phyloP scores from a whole-genome alignment of 371 early-diverging fungal species.

The Rhizopus delemar region DNA sequence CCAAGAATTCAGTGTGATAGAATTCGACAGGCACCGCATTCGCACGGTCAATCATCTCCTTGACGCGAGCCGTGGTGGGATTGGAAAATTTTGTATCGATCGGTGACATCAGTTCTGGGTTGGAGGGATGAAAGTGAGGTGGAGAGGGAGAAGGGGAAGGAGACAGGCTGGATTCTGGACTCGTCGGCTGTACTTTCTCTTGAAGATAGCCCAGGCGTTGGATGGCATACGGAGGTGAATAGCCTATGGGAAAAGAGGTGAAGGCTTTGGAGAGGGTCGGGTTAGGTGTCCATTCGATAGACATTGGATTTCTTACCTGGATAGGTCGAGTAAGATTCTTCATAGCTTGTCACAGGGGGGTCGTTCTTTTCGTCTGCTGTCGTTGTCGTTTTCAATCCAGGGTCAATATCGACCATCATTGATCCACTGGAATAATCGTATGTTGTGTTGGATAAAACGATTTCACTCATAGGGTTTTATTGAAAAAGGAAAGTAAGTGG shows the following conservation, averaged over 20 bases:
- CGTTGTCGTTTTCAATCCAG: conserved; percentile 31
- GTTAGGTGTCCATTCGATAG: neutral
- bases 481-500: conserved; percentile 15
- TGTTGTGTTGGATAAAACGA: conserved; percentile 30
- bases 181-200: conserved; percentile 25
- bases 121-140: conserved; percentile 12
- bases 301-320: conserved; percentile 24
- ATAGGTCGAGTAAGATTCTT: conserved; percentile 30
- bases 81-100: conserved; percentile 21
- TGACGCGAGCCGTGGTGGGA: conserved; percentile 47
- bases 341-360: conserved; percentile 20
- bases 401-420: conserved; percentile 38
- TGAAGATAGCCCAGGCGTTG: conserved; percentile 31
- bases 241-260: conserved; percentile 34
- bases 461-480: conserved; percentile 37
- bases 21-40: conserved; percentile 53
- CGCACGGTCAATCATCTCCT: conserved; percentile 50
- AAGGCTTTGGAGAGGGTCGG: conserved; percentile 5
- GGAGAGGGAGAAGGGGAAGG: conserved; percentile 31
- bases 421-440: conserved; percentile 35
- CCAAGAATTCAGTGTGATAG: conserved; percentile 53
- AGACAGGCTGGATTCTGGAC: conserved; percentile 45
- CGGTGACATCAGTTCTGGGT: conserved; percentile 7
- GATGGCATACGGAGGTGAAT: conserved; percentile 9
- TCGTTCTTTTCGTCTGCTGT: conserved; percentile 5